Evolutionary conservation across 1,139 yeast species (phyloP), one percentile per base, ranked within the genome.

Genomic region (Magnusiomyces fungicola): DNA sequence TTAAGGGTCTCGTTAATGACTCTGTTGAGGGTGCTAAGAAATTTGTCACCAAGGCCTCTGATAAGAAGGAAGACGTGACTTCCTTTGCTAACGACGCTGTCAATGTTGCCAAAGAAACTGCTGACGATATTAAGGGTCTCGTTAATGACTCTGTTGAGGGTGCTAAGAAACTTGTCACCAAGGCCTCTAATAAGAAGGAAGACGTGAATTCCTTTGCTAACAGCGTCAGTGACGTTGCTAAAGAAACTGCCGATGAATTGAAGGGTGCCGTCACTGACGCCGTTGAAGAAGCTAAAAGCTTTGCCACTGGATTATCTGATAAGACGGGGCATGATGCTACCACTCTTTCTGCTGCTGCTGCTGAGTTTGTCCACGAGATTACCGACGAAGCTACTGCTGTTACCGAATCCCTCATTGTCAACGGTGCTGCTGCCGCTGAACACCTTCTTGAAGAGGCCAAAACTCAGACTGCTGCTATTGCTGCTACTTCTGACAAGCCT

Each of bases 401-500:
- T 19, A 7, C 18, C 21, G 43, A 10, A n/a, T 24, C 33, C 16
- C 33, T 21, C 7, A 16, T 14, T 25, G 43, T 25, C n/a, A 9
- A 32, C 18, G 40, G 21, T 12, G 46, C 30, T 23, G 32, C 12
- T 14, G 46, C 40, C 22, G 40, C 29, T 24, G 46, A n/a, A n/a
- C n/a, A n/a, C n/a, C n/a, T n/a, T n/a, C n/a, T 9, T 32, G 5
- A 7, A 9, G 36, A 14, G 10, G 36, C 36, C 16, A 7, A 7
- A 9, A 32, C 10, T 6, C 18, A 14, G 10, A 18, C 36, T 32
- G 36, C 9, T 32, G 16, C 6, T 5, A 32, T 32, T 32, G 16
- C 36, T 32, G 36, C 10, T 12, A 14, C 36, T 32, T 5, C 10
- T 12, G 55, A 45, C 22, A 60, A 49, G 18, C 18, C 50, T 23